phyloP scores from a whole-genome alignment of 805 yeast genomes.

The Candida rishiriensis region DNA sequence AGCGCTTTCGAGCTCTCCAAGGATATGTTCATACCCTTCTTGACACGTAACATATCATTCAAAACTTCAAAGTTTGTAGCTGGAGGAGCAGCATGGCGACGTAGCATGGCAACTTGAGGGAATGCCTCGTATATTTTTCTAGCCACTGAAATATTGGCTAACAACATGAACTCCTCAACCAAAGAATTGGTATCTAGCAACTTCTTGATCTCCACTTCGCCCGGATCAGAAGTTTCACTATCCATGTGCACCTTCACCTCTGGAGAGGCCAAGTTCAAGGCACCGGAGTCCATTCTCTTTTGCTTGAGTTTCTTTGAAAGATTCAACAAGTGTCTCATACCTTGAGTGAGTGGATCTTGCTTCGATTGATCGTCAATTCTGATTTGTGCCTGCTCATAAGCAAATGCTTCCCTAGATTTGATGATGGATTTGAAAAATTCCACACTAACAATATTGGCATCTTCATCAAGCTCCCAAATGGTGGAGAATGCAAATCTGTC shows the following conservation, averaged over 20 bases:
- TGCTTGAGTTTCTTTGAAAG: conserved; percentile 84
- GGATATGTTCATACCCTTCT: conserved; percentile 71
- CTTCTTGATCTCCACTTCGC: conserved; percentile 88
- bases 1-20: conserved; percentile 84
- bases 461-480: conserved; percentile 86
- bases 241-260: conserved; percentile 98
- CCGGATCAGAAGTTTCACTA: conserved; percentile 94
- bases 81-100: conserved; percentile 98
- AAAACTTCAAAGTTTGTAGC: conserved; percentile 84
- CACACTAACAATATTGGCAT: conserved; percentile 79
- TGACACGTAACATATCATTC: conserved; percentile 81
- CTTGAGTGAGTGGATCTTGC: conserved; percentile 79
- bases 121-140: conserved; percentile 85
- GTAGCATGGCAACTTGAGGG: conserved; percentile 97
- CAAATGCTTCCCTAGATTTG: conserved; percentile 87
- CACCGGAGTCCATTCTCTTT: conserved; percentile 89
- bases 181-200: conserved; percentile 87
- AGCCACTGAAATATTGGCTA: conserved; percentile 96
- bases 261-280: conserved; percentile 93
- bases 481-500: conserved; percentile 96
- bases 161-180: conserved; percentile 97
- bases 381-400: conserved; percentile 88
- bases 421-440: conserved; percentile 84
- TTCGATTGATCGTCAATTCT: conserved; percentile 77
- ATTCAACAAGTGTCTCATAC: conserved; percentile 76